phyloP scores from a whole-genome alignment of 306 rosid species.

The Echinosophora koreensis region DNA sequence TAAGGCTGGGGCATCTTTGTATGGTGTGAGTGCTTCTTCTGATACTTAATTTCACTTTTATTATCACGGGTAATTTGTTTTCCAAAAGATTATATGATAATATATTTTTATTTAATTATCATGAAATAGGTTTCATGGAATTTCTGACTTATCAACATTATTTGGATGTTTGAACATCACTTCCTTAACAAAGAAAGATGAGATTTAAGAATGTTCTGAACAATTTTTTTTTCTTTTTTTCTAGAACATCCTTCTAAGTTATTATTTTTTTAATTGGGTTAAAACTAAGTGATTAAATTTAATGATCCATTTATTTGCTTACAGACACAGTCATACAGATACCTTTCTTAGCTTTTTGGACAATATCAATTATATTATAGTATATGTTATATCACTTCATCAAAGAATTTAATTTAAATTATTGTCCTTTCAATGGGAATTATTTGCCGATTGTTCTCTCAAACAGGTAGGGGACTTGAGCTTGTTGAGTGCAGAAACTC shows the following conservation, averaged over 20 bases:
- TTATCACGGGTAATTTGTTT: neutral
- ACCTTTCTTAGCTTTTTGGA: neutral
- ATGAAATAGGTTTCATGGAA: no score
- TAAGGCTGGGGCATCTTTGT: conserved; percentile 93
- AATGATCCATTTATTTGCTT: conserved; percentile 2
- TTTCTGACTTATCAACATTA: conserved; percentile 15
- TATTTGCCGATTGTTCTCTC: conserved; percentile 36
- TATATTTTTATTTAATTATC: no score
- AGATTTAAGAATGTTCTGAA: neutral
- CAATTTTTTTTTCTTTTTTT: neutral
- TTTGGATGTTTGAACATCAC: conserved; percentile 30
- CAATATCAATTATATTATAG: neutral
- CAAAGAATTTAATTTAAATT: neutral
- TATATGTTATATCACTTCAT: neutral
- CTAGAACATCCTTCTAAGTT: neutral
- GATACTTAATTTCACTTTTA: neutral
- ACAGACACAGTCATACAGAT: neutral
- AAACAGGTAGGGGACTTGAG: conserved; percentile 84
- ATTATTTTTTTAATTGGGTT: neutral
- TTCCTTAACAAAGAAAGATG: neutral
- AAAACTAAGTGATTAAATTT: neutral
- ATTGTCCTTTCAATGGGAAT: conserved; percentile 34
- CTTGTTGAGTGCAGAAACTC: conserved; percentile 78
- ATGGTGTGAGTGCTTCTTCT: conserved; percentile 74
- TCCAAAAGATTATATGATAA: neutral